Conservation (phyloP, 2,329 filamentous ascomycete genomes). For the Alternaria viburni region DNA sequence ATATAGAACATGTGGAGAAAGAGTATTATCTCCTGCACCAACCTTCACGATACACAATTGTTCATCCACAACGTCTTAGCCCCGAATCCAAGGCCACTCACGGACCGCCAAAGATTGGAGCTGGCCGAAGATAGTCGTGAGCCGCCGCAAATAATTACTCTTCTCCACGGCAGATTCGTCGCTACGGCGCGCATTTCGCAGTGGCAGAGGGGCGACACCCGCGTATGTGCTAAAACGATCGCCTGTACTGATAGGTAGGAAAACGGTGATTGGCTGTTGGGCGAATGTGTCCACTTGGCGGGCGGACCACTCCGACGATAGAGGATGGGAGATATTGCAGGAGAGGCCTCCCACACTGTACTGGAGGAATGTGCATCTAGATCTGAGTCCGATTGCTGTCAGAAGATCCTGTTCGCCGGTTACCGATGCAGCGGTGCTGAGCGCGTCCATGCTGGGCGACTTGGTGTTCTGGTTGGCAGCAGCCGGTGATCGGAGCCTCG, state of each 20-base stretch:
- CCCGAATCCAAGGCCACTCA: slow-evolving; percentile 19
- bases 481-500: slow-evolving; percentile 1
- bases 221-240: slow-evolving; percentile 37
- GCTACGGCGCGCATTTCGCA: slow-evolving; percentile 23
- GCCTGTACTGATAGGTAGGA: slow-evolving; percentile 34
- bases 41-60: slow-evolving; percentile 39
- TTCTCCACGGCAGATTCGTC: slow-evolving; percentile 32
- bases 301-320: slow-evolving; percentile 41
- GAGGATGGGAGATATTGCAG: slow-evolving; percentile 5
- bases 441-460: background rate
- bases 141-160: slow-evolving; percentile 28
- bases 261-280: slow-evolving; percentile 31
- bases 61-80: slow-evolving; percentile 25
- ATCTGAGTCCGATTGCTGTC: slow-evolving; percentile 11
- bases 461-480: background rate
- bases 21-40: slow-evolving; percentile 34
- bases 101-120: slow-evolving; percentile 32
- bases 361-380: slow-evolving; percentile 9
- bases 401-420: slow-evolving; percentile 29
- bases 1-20: slow-evolving; percentile 20
- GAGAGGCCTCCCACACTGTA: slow-evolving; percentile 28
- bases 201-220: slow-evolving; percentile 22
- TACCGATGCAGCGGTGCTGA: slow-evolving; percentile 29
- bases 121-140: slow-evolving; percentile 38
- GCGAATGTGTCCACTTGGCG: slow-evolving; percentile 26